Base-by-base conservation (phyloP, 2,329 filamentous ascomycete genomes). In the Verticillium tricorpus region DNA sequence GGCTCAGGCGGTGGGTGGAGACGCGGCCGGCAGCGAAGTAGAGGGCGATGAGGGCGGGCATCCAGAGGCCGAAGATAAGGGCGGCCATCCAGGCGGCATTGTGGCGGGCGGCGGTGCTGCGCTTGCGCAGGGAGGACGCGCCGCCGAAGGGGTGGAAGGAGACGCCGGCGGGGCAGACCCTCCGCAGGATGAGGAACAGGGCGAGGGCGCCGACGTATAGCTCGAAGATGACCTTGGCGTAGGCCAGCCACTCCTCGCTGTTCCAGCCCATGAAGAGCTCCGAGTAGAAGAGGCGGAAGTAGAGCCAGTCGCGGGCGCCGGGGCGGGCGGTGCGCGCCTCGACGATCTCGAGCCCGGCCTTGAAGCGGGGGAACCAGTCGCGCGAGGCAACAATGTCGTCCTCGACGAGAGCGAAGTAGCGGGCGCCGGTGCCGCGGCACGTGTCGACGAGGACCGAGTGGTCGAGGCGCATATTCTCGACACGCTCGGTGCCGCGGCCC, bases 241-340 rank as follows among this genome's bases (percentile, higher is more conserved):
- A 76, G 37, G 61, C 65, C 2, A 68, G 67, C 65, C 70, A 70
- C 62, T 76, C 72, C 61, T 76, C 73, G 15, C 66, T 67, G 60
- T 77, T 76, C 75, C 75, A 77, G 5, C 74, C 74, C 68, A 76
- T 73, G 14, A 73, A 68, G 1, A 72, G 65, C 61, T 77, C 75
- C 5, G 74, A 75, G 64, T 77, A 76, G 65, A 77, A 77, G 32
- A 77, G 65, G 1, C 75, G 72, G 2, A 77, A 64, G 61, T 77
- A 77, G 37, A 76, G 61, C 74, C 74, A 76, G 45, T 52, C 45
- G 4, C 9, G n/a, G 19, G 45, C 45, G 11, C 19, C 19, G 8
- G 45, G 45, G 60, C 72, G 69, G 17, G 63, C 62, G 9, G 67
- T 56, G 14, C 58, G 57, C 8, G 66, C 61, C 62, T 76, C 73